These are phyloP conservation scores for Pseudocercospora vitis DNA, from an alignment of 2,329 filamentous ascomycete species.

Conservation along the genomic window DNA sequence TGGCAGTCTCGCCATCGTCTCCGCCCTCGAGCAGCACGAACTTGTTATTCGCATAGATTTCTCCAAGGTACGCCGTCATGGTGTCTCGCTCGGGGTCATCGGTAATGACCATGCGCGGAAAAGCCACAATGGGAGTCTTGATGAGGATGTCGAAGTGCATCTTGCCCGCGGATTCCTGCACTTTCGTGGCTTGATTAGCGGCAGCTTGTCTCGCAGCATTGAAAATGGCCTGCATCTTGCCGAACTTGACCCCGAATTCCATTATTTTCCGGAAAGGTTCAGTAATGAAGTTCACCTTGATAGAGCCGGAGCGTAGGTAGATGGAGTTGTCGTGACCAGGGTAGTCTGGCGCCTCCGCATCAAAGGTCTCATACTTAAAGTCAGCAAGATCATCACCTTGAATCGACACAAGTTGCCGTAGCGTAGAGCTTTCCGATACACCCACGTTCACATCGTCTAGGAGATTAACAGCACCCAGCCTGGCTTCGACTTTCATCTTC, in stretches of 20 bases:
- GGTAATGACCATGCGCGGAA: constrained; percentile 74
- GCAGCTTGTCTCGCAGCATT: constrained; percentile 95
- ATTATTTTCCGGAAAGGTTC: constrained; percentile 98
- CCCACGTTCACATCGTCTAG: constrained; percentile 93
- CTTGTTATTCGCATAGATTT: constrained; percentile 94
- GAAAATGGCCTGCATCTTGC: constrained; percentile 98
- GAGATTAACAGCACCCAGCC: constrained; percentile 81
- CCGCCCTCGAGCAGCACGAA: constrained; percentile 83
- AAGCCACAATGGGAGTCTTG: constrained; percentile 93
- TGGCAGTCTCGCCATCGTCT: constrained; percentile 70
- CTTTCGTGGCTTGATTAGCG: constrained; percentile 86
- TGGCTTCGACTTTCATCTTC: constrained; percentile 83
- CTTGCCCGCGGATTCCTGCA: constrained; percentile 85
- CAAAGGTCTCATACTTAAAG: constrained; percentile 96
- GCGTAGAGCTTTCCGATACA: constrained; percentile 73
- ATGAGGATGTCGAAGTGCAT: constrained; percentile 93
- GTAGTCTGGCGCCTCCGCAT: constrained; percentile 71
- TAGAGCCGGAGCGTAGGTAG: constrained; percentile 84
- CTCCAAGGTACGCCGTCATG: constrained; percentile 88
- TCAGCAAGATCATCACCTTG: constrained; percentile 94
- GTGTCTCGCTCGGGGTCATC: constrained; percentile 73
- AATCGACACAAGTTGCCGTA: constrained; percentile 88
- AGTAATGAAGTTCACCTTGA: constrained; percentile 95
- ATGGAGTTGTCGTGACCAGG: constrained; percentile 94
- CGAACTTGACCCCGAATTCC: constrained; percentile 96